Conservation (phyloP, 2,329 filamentous ascomycete genomes). For the Cadophora malorum region DNA sequence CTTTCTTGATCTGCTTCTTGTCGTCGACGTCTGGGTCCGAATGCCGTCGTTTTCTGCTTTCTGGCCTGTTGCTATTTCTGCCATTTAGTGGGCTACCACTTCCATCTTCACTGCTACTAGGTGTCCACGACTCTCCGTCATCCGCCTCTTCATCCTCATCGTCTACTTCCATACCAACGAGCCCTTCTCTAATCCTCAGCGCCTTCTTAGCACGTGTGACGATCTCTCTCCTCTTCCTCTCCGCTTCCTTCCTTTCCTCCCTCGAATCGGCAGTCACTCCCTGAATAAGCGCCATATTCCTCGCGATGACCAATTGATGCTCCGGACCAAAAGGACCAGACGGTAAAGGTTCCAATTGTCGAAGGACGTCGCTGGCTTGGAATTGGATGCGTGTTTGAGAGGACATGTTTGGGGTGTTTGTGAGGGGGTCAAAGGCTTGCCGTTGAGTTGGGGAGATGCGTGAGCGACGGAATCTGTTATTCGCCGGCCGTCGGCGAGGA, state of each 20-base stretch:
- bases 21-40: neutral
- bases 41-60: neutral
- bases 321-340: neutral
- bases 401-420: neutral
- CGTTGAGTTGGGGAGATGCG: neutral
- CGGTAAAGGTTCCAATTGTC: neutral
- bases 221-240: constrained; percentile 10
- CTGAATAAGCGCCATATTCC: constrained; percentile 2
- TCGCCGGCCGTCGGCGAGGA: neutral
- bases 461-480: neutral
- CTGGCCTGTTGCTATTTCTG: neutral
- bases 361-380: neutral
- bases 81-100: neutral
- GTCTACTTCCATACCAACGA: neutral
- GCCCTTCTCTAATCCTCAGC: neutral
- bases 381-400: neutral
- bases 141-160: neutral
- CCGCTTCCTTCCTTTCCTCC: neutral
- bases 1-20: neutral
- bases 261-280: constrained; percentile 1
- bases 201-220: neutral
- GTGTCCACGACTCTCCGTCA: neutral
- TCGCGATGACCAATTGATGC: neutral
- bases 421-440: neutral
- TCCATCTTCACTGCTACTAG: neutral